Conservation (phyloP, 495 filamentous ascomycete genomes). For the Staphylotrichum longicolle region DNA sequence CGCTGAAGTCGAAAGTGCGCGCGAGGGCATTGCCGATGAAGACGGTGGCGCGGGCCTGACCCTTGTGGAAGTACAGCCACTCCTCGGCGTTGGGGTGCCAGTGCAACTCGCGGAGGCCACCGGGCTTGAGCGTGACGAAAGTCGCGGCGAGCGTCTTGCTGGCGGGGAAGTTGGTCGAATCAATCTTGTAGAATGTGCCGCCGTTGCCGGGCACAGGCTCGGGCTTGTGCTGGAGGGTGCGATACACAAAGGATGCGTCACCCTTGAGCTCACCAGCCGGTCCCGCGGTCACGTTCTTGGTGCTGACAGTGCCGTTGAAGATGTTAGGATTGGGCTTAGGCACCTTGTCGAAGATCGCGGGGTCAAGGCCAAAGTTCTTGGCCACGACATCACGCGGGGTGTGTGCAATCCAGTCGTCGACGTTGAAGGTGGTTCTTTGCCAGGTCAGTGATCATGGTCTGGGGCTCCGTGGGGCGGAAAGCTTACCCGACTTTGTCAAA, state of each 20-base stretch:
- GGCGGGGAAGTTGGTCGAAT: conserved; percentile 61
- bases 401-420: conserved; percentile 64
- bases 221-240: conserved; percentile 49
- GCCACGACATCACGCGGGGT: conserved; percentile 60
- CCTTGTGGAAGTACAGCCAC: conserved; percentile 65
- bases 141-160: conserved; percentile 60
- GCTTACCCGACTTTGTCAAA: conserved; percentile 46
- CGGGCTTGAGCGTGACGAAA: conserved; percentile 58
- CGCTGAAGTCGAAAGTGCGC: conserved; percentile 62
- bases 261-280: conserved; percentile 47
- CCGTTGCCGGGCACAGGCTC: conserved; percentile 58
- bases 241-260: conserved; percentile 58
- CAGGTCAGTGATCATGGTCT: background rate
- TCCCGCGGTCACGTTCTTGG: conserved; percentile 47
- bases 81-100: conserved; percentile 71
- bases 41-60: conserved; percentile 57
- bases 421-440: conserved; percentile 57
- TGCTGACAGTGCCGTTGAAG: conserved; percentile 51
- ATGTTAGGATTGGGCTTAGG: conserved; percentile 61
- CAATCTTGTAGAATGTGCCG: conserved; percentile 58
- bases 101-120: conserved; percentile 57
- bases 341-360: conserved; percentile 55
- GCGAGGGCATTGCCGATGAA: conserved; percentile 57
- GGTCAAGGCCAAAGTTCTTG: conserved; percentile 61
- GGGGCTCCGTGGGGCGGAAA: no score